Evolutionary conservation across 1,139 yeast species (phyloP), one percentile per base, ranked within the genome.

Genomic region (Geotrichum candidum): DNA sequence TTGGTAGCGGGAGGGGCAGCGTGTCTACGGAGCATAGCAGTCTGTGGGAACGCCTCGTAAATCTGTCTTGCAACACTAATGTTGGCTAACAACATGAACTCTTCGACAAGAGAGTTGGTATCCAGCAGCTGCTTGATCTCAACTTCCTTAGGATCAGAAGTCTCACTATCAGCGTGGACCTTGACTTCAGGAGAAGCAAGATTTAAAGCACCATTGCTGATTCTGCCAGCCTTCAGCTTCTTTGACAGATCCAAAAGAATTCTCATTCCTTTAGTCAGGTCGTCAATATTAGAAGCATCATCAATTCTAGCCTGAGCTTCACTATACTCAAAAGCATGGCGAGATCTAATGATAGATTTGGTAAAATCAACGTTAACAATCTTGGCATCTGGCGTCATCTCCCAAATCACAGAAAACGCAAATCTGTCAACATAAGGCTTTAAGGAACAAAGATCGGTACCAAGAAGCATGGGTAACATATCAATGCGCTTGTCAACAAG

Each of bases 401-500:
- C 98, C 99, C 99, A 95, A 58, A 95, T 76, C 1, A 92, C 97
- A 7, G 97, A 90, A 73, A 95, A 95, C 0, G 99, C 96, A 78
- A 86, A 95, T 74, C 99, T 84, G 67, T 94, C 99, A 55, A 95
- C 98, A 73, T 90, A 87, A 5, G 99, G 97, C 70, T 89, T 89
- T 69, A 95, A 81, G 2, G 99, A 95, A 79, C 99, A 95, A 70
- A 95, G 78, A 74, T 95, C 95, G 1, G 99, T 95, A 73, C 99
- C 99, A 64, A 95, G 80, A 59, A 95, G 78, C 87, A 89, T 87
- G 2, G 99, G 99, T 68, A 95, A 81, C 99, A 95, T 95, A 81
- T 95, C 99, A 68, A 95, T 95, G 81, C 99, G 89, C 75, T 95
- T 94, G 73, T 95, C 99, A n/a, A 95, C 99, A 65, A 95, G 80